Conservation (phyloP, 257 asterid species). For the Verbena officinalis region DNA sequence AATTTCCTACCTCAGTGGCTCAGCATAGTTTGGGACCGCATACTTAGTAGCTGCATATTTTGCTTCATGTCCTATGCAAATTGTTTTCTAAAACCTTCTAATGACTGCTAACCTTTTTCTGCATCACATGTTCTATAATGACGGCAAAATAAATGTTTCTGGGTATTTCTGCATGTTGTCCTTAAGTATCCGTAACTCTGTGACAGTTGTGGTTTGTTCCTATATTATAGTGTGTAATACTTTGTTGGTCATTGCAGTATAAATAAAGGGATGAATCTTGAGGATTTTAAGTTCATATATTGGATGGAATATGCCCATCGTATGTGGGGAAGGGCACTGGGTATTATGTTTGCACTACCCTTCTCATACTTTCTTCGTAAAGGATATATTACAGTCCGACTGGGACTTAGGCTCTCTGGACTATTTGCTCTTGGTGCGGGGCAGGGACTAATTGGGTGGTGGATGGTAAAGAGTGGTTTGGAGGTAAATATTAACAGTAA, state of each 20-base stretch:
- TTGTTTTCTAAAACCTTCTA: not conserved
- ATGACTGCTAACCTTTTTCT: not conserved
- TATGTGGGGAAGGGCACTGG: constrained; percentile 99
- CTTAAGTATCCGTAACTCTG: no score
- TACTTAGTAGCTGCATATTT: not conserved
- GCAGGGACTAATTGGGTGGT: constrained; percentile 97
- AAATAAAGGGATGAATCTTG: constrained; percentile 83
- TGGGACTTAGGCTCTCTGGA: constrained; percentile 82
- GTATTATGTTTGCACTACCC: constrained; percentile 94
- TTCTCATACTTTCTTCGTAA: constrained; percentile 90
- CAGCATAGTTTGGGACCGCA: constrained; percentile 4
- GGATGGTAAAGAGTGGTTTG: constrained; percentile 99
- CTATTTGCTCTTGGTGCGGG: constrained; percentile 98
- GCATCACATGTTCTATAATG: constrained; percentile 6
- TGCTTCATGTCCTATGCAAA: not conserved
- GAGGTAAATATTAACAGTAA: constrained; percentile 61
- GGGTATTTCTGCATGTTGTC: not conserved
- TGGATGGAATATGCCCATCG: constrained; percentile 99
- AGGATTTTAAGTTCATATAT: constrained; percentile 92
- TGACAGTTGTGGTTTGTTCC: not conserved
- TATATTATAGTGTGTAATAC: constrained; percentile 2
- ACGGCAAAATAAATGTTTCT: constrained; percentile 1
- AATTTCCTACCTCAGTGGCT: no score
- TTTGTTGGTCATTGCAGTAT: constrained; percentile 48
- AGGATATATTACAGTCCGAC: constrained; percentile 73